A percentile compares a stretch with the other conserved stretches of the same genome.
Conservation (phyloP, 2,329 filamentous ascomycete species). For the Cladosporium sp. region DNA sequence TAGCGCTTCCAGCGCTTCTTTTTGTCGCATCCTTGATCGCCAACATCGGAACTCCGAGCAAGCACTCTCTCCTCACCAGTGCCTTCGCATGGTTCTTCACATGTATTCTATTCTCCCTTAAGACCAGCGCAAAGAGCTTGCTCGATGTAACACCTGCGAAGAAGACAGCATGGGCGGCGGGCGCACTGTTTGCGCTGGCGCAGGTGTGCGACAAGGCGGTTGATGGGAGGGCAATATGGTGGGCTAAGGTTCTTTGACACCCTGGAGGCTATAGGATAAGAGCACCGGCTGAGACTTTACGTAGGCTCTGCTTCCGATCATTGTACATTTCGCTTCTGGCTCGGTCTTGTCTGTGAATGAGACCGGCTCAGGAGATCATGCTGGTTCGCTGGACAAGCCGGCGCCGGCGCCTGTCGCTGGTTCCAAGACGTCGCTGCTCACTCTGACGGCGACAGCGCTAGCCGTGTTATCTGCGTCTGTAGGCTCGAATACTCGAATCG, state of each 20-base stretch:
- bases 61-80: conserved; percentile 39
- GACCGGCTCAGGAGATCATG: conserved; percentile 16
- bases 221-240: conserved; percentile 39
- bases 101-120: conserved; percentile 31
- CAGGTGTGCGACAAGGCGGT: conserved; percentile 40
- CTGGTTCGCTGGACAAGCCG: conserved; percentile 2
- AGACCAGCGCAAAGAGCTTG: conserved; percentile 24
- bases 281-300: conserved; percentile 21
- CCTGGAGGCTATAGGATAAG: not conserved
- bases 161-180: conserved; percentile 34
- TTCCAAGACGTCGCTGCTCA: conserved; percentile 26
- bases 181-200: conserved; percentile 36
- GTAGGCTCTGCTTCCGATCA: conserved; percentile 25
- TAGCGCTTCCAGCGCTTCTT: conserved; percentile 25
- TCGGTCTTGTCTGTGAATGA: not conserved
- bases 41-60: conserved; percentile 29
- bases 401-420: conserved; percentile 14
- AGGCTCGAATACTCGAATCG: conserved; percentile 30
- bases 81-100: conserved; percentile 38
- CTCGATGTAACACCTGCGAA: conserved; percentile 21
- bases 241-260: conserved; percentile 36
- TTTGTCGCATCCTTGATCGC: conserved; percentile 32
- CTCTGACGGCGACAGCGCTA: conserved; percentile 32
- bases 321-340: conserved; percentile 16
- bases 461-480: conserved; percentile 31